A percentile compares a stretch with the other conserved stretches of the same genome.
Evolutionary conservation across 306 rosid genomes (phyloP).

Genomic region (Corylus avellana): DNA sequence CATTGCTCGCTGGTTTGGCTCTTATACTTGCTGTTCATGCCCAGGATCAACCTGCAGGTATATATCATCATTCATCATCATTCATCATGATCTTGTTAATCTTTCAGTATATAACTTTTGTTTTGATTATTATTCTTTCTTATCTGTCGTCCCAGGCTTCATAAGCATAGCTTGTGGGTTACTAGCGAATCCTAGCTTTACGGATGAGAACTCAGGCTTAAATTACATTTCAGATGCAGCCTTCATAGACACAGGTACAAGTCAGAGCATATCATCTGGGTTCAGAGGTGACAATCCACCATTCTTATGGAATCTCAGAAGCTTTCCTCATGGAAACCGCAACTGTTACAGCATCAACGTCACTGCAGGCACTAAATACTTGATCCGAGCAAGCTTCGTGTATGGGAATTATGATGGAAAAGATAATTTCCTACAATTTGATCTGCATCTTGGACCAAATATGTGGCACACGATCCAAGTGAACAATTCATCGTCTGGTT

Average conservation of each 20-base stretch:
- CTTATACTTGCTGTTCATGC: background rate
- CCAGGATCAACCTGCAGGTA: background rate
- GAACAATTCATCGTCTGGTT: background rate
- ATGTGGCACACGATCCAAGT: slow-evolving; percentile 38
- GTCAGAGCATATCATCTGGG: background rate
- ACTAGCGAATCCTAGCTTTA: slow-evolving; percentile 4
- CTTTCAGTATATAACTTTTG: background rate
- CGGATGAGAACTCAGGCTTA: slow-evolving; percentile 23
- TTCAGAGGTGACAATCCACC: background rate
- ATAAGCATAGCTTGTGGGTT: slow-evolving; percentile 35
- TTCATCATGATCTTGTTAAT: no score
- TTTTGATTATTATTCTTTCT: background rate
- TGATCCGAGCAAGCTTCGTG: slow-evolving; percentile 3
- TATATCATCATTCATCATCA: no score
- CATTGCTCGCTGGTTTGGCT: background rate
- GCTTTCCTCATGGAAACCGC: slow-evolving; percentile 46
- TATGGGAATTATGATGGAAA: slow-evolving; percentile 42
- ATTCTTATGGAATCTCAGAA: slow-evolving; percentile 25
- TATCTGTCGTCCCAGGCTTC: background rate
- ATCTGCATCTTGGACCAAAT: slow-evolving; percentile 46
- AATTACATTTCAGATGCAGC: slow-evolving; percentile 29
- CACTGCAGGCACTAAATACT: slow-evolving; percentile 28
- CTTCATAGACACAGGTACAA: slow-evolving; percentile 25
- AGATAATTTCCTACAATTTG: slow-evolving; percentile 41
- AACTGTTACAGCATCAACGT: slow-evolving; percentile 42